phyloP scores from a whole-genome alignment of 345 rosid species.

The Cardamine resedifolia region DNA sequence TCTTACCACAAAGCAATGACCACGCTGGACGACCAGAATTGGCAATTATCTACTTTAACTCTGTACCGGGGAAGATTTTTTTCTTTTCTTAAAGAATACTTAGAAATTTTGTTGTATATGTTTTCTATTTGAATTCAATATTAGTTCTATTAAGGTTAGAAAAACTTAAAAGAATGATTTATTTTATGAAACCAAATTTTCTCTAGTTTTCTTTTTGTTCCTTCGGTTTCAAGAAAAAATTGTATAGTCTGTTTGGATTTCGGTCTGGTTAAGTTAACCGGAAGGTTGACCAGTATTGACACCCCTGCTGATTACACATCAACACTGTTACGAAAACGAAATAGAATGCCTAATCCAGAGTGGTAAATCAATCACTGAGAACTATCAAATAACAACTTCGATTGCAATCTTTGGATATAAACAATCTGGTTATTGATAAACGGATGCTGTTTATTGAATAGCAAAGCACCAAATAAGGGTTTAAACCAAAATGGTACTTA shows the following conservation, averaged over 20 bases:
- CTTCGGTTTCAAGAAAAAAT: background rate
- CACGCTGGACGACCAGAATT: background rate
- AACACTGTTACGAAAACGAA: background rate
- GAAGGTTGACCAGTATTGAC: background rate
- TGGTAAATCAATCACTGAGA: background rate
- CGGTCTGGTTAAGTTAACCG: background rate
- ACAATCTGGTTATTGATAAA: background rate
- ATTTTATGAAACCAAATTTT: too few species aligned
- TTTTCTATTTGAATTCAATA: background rate
- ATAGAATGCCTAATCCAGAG: background rate
- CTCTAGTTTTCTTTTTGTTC: background rate
- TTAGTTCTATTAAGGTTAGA: background rate
- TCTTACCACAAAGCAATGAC: background rate
- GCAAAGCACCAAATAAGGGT: constrained; percentile 1
- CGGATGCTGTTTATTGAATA: constrained; percentile 11
- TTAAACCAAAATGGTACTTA: constrained; percentile 24
- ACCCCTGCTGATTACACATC: too few species aligned
- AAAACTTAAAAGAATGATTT: too few species aligned
- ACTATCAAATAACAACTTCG: background rate
- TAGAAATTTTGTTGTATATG: background rate
- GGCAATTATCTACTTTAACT: background rate
- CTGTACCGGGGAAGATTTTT: background rate
- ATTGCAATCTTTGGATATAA: background rate
- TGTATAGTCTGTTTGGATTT: background rate
- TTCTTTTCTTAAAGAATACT: too few species aligned